Evolutionary conservation across 768 basidiomycete species (phyloP), one percentile per base, ranked within the genome.

Genomic region (Psilocybe sp.): DNA sequence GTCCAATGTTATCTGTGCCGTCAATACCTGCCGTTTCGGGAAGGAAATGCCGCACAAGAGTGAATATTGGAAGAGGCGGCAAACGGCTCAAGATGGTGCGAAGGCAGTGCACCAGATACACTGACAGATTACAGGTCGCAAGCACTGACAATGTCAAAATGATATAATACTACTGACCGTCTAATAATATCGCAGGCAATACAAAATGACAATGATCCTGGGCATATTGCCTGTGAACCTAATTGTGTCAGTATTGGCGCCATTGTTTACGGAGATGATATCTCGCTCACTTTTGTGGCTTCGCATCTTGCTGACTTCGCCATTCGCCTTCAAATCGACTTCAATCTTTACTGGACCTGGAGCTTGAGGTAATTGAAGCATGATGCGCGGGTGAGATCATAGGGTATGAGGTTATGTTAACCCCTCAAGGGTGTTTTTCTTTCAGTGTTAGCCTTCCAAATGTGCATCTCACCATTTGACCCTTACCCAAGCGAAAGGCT

Each of bases 171-270:
- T n/a, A n/a, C n/a, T n/a, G n/a, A n/a, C n/a, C n/a, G n/a, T n/a
- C n/a, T n/a, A n/a, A n/a, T n/a, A n/a, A n/a, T n/a, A n/a, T n/a
- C n/a, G n/a, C n/a, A n/a, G n/a, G n/a, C n/a, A n/a, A n/a, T n/a
- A n/a, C n/a, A n/a, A n/a, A n/a, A n/a, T n/a, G n/a, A n/a, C n/a
- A n/a, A n/a, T n/a, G n/a, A n/a, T n/a, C n/a, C n/a, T n/a, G n/a
- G 85, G 85, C 61, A 82, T 75, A 61, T 88, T 88, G 50, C 85
- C 85, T 66, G 68, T 69, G 62, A 78, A 77, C 32, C 69, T 68
- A 32, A 4, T 71, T 74, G 77, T 51, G 72, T 69, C 47, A 40
- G 37, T n/a, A 28, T 46, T 36, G 31, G 12, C n/a, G 14, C 31
- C 37, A 9, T 34, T 14, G n/a, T 36, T n/a, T 34, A 16, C 28